These are phyloP conservation scores for Psidium friedrichsthalianum DNA, from an alignment of 345 rosid genomes.

Conservation along the genomic window DNA sequence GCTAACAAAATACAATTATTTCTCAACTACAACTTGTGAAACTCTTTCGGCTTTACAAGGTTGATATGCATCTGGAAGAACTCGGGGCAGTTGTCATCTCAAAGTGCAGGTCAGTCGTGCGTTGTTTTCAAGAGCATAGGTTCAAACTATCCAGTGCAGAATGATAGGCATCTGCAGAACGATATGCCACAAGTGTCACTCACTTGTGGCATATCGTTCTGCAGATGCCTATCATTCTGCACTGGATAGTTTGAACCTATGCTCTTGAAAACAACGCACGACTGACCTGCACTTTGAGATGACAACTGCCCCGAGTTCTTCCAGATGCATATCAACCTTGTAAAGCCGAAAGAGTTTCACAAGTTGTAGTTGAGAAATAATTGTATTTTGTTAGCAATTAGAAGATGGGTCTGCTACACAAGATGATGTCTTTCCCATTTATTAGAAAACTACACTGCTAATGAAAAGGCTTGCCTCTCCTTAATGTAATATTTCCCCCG, in stretches of 20 bases:
- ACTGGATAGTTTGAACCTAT: no score
- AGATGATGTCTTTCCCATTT: neutral
- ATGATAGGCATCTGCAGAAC: neutral
- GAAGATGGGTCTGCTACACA: neutral
- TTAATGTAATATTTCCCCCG: neutral
- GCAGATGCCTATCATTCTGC: no score
- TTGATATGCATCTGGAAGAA: constrained; percentile 52
- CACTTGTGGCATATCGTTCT: neutral
- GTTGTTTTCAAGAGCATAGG: neutral
- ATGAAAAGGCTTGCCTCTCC: neutral
- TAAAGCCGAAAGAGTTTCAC: constrained; percentile 32
- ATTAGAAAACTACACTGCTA: neutral
- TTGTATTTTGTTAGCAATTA: no score
- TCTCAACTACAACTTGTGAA: neutral
- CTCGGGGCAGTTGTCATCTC: constrained; percentile 50
- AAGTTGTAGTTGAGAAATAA: neutral
- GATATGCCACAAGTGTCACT: constrained; percentile 1
- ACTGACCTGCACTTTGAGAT: constrained; percentile 69
- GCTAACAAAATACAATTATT: no score
- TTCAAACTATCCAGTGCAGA: no score
- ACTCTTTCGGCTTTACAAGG: constrained; percentile 44
- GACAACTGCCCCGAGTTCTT: constrained; percentile 46
- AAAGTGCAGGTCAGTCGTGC: constrained; percentile 51
- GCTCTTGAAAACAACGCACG: neutral
- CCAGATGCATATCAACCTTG: constrained; percentile 53